phyloP scores from a whole-genome alignment of 169 alveolate genomes.

The Plasmodium reichenowi region DNA sequence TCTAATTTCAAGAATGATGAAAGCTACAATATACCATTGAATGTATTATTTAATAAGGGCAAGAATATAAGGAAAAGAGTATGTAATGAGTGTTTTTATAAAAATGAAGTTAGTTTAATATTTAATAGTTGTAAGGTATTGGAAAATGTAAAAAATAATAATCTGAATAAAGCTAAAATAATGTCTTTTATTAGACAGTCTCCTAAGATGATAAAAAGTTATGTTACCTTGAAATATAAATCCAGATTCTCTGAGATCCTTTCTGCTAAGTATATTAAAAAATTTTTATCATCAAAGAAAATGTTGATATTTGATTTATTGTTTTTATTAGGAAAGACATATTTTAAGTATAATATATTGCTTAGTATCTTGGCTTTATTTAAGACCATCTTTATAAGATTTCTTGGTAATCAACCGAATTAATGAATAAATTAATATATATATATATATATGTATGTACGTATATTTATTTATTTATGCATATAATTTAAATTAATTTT shows the following conservation, averaged over 20 bases:
- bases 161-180: conserved; percentile 11
- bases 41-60: conserved; percentile 49
- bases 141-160: conserved; percentile 30
- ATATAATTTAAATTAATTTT: background rate
- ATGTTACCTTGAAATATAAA: conserved; percentile 13
- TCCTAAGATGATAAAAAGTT: conserved; percentile 28
- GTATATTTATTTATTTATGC: background rate
- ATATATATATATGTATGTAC: conserved; percentile 1
- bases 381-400: conserved; percentile 28
- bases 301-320: background rate
- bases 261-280: conserved; percentile 9
- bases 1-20: conserved; percentile 42
- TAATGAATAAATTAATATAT: background rate
- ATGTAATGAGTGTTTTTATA: conserved; percentile 69
- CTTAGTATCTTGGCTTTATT: conserved; percentile 17
- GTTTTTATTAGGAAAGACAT: conserved; percentile 7
- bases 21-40: conserved; percentile 28
- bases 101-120: conserved; percentile 55
- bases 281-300: background rate
- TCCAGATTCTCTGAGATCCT: background rate
- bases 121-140: conserved; percentile 57
- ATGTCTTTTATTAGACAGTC: conserved; percentile 14
- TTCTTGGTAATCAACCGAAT: background rate
- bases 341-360: background rate
- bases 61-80: conserved; percentile 42